Evolutionary conservation across 139 green algal species (phyloP).

Genomic region (Trebouxia sp.): DNA sequence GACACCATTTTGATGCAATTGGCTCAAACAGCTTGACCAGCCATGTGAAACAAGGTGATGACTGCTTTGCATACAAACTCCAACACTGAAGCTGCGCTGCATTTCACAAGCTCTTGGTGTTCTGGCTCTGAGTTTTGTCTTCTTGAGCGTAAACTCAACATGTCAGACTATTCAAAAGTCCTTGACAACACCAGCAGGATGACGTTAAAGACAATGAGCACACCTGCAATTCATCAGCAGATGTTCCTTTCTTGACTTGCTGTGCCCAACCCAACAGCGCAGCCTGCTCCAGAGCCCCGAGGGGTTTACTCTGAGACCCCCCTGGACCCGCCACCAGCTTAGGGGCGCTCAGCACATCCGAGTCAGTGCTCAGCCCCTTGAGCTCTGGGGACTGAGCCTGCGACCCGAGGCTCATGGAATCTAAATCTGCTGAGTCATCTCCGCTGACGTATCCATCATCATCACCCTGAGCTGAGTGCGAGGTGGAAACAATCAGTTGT

Average conservation of each 20-base stretch:
- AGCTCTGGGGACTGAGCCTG: neutral
- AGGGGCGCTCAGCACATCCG: conserved; percentile 59
- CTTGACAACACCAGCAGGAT: too few relatives aligned
- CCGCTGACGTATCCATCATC: neutral
- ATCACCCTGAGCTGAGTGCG: neutral
- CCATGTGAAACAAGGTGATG: too few relatives aligned
- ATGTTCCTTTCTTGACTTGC: conserved; percentile 43
- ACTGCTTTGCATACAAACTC: too few relatives aligned
- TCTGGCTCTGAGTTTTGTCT: too few relatives aligned
- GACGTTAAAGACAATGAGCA: too few relatives aligned
- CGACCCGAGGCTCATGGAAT: neutral
- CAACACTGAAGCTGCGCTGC: too few relatives aligned
- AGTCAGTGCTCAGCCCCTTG: conserved; percentile 47
- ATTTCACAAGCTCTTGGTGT: too few relatives aligned
- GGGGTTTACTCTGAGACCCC: conserved; percentile 15
- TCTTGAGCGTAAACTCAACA: too few relatives aligned
- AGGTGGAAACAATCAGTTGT: conserved; percentile 68
- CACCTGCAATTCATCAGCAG: conserved; percentile 46
- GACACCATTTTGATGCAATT: too few relatives aligned
- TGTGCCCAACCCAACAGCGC: conserved; percentile 67
- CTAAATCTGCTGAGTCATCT: neutral
- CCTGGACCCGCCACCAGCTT: conserved; percentile 40
- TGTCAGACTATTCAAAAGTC: too few relatives aligned
- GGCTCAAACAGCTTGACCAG: too few relatives aligned
- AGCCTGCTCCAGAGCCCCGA: conserved; percentile 67